phyloP scores from a whole-genome alignment of 257 asterid genomes.

The Handroanthus guayacan region DNA sequence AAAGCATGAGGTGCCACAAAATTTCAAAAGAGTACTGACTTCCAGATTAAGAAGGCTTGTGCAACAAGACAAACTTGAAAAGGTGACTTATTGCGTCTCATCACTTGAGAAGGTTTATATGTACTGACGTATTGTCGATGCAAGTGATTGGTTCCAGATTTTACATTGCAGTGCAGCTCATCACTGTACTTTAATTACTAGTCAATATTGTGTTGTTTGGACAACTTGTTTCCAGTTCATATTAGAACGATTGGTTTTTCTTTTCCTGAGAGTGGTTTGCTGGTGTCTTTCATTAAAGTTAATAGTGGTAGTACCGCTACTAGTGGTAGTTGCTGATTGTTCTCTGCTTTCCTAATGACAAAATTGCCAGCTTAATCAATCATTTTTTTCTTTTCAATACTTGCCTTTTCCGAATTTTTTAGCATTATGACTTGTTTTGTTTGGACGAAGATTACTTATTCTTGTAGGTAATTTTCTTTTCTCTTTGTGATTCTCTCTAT shows the following conservation, averaged over 20 bases:
- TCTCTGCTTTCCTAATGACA: not conserved
- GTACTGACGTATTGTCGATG: not conserved
- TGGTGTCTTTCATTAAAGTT: conserved; percentile 13
- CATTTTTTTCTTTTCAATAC: too few species aligned
- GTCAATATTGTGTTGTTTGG: not conserved
- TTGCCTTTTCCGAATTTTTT: too few species aligned
- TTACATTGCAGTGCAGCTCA: not conserved
- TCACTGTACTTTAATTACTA: not conserved
- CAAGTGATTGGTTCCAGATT: conserved; percentile 22
- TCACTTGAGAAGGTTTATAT: conserved; percentile 11
- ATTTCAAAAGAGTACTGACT: conserved; percentile 76
- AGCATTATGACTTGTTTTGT: too few species aligned
- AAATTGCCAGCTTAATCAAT: too few species aligned
- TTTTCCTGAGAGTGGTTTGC: not conserved
- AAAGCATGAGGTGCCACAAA: conserved; percentile 78
- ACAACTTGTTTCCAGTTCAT: not conserved
- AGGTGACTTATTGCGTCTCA: conserved; percentile 50
- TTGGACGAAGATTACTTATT: too few species aligned
- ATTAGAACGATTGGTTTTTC: not conserved
- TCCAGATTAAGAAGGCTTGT: conserved; percentile 88
- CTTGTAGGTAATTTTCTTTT: too few species aligned
- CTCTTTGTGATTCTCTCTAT: too few species aligned
- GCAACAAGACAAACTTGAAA: conserved; percentile 84
- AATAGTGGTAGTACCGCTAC: not conserved
- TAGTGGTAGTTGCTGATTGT: not conserved